Conservation (phyloP, 2,329 filamentous ascomycete genomes). For the Cladosporium sp. region DNA sequence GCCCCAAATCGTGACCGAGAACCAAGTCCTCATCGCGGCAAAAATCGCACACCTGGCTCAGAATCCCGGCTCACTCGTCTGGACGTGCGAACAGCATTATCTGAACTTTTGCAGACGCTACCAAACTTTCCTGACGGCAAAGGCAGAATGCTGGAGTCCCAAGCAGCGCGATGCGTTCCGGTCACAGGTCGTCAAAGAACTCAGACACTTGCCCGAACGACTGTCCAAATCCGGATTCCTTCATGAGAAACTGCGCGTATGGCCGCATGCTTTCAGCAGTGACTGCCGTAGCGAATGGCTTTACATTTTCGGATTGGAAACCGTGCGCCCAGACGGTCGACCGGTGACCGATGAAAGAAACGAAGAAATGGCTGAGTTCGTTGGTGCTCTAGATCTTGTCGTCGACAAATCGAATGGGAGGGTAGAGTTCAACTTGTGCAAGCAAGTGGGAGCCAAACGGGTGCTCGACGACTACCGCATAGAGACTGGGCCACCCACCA, state of each 20-base stretch:
- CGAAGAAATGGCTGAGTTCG: not conserved
- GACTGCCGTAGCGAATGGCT: not conserved
- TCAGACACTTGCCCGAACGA: not conserved
- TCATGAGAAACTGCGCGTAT: not conserved
- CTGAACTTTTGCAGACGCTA: not conserved
- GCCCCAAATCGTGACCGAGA: not conserved
- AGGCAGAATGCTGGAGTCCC: conserved; percentile 7
- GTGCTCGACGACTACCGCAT: no score
- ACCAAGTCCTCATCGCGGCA: not conserved
- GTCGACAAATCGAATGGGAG: not conserved
- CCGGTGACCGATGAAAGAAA: not conserved
- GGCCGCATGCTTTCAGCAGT: conserved; percentile 3
- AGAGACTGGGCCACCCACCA: no score
- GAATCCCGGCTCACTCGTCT: not conserved
- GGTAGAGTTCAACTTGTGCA: not conserved
- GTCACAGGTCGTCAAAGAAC: not conserved
- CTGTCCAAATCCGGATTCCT: not conserved
- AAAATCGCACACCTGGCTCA: not conserved
- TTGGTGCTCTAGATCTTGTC: not conserved
- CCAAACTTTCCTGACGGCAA: not conserved
- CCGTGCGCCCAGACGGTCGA: no score
- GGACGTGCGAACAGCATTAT: not conserved
- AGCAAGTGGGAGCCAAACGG: not conserved
- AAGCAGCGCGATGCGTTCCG: conserved; percentile 3
- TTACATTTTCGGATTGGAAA: not conserved